These are phyloP conservation scores for Stagonosporopsis tanaceti DNA, from an alignment of 2,329 filamentous ascomycete genomes.

Conservation along the genomic window DNA sequence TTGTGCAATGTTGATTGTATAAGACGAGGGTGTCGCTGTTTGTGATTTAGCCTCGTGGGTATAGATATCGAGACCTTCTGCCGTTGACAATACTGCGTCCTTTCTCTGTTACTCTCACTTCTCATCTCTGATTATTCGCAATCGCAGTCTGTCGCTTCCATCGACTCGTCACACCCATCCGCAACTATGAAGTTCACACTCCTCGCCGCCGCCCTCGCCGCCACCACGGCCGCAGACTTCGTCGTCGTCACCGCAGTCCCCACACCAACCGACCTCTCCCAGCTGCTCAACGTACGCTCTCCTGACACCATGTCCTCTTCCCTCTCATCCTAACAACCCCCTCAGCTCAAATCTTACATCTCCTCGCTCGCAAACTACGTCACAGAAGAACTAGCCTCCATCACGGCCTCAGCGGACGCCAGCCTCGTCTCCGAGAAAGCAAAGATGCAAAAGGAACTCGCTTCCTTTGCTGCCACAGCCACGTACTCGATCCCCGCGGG, in stretches of 20 bases:
- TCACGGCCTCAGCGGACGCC: slow-evolving; percentile 23
- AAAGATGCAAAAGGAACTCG: slow-evolving; percentile 29
- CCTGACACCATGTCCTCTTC: too few relatives aligned
- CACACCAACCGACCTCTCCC: slow-evolving; percentile 24
- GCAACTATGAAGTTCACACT: slow-evolving; percentile 30
- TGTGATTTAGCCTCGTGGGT: neutral
- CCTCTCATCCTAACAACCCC: slow-evolving; percentile 1
- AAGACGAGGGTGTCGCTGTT: slow-evolving; percentile 16
- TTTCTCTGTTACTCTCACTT: neutral
- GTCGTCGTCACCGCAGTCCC: slow-evolving; percentile 29
- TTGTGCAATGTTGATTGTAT: slow-evolving; percentile 11
- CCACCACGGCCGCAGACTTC: slow-evolving; percentile 30
- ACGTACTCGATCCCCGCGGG: slow-evolving; percentile 24
- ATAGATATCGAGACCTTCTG: slow-evolving; percentile 3
- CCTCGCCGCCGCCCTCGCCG: slow-evolving; percentile 29
- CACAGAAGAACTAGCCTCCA: slow-evolving; percentile 20
- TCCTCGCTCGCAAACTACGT: slow-evolving; percentile 24
- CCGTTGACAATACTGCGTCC: neutral
- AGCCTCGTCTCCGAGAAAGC: slow-evolving; percentile 23
- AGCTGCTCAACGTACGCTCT: slow-evolving; percentile 28
- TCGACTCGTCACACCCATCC: neutral
- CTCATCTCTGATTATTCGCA: neutral
- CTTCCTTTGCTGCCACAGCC: slow-evolving; percentile 33
- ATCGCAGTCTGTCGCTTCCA: neutral
- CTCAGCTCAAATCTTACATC: slow-evolving; percentile 24